Base-by-base conservation (phyloP, 2,329 filamentous ascomycete genomes). In the Talaromyces rugulosus region DNA sequence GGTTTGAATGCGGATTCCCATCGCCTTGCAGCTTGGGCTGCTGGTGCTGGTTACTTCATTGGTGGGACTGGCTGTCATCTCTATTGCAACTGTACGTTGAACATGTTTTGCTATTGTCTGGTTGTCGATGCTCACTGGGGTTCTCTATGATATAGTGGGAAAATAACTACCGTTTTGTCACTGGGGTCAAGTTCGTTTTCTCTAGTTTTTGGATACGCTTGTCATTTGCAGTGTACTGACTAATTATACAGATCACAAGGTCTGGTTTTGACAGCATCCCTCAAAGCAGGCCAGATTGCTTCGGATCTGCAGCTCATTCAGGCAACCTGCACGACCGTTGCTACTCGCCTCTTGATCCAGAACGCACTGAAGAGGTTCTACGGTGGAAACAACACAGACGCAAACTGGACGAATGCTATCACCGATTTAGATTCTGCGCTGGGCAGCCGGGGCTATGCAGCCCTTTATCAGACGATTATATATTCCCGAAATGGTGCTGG, bases 1-100 rank as follows among this genome's bases (percentile, higher is more conserved):
- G 18, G 6, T 28, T 44, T 47, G 44, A 47, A 94, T 96, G 91
- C 87, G 92, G 75, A 86, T 96, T 74, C 89, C 90, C 62, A 96
- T 96, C 71, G 86, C 92, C 68, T 88, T 93, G 78, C 93, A 97
- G 84, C 83, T 97, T 69, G 91, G 87, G 67, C 82, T 88, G 74
- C 83, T 96, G 66, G 91, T 96, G 70, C 81, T 95, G 66, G 72
- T 91, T 63, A 86, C 89, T 63, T 87, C 91, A 56, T 83, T 96
- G 62, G 79, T 90, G 62, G 88, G 89, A 59, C 84, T 96, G 64
- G 86, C 89, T 60, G 87, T 96, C 64, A 84, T 96, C 64, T 87
- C 91, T 16, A 85, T 96, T 65, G 91, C 92, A 69, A 72, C 68
- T 56, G 70, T 71, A 65, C 63, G 44, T 27, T 27, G 68, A n/a